A percentile compares a stretch with the other conserved stretches of the same genome.
Evolutionary conservation across 164 flowering plant species (phyloP).

Genomic region (Stephania japonica): DNA sequence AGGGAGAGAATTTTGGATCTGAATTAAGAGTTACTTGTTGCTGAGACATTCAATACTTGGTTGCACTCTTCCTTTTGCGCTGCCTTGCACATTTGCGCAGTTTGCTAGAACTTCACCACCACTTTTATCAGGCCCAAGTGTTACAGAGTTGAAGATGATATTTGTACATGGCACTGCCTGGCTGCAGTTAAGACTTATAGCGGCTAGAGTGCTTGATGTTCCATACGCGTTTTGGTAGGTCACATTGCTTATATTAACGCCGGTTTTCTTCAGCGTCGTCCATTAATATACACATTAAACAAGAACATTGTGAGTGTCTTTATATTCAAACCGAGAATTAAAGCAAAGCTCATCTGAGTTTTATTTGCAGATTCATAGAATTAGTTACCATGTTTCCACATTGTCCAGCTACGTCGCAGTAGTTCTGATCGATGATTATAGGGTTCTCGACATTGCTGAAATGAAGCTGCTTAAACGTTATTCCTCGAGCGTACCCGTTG

Average conservation of each 20-base stretch:
- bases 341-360: too few relatives aligned
- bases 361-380: too few relatives aligned
- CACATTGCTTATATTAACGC: conserved; percentile 38
- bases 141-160: neutral
- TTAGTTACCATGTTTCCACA: neutral
- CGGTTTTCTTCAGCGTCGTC: conserved; percentile 12
- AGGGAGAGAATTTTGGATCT: too few relatives aligned
- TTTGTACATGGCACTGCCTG: neutral
- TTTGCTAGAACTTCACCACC: neutral
- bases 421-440: conserved; percentile 54
- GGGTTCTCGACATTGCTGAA: conserved; percentile 36
- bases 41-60: too few relatives aligned
- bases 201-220: neutral
- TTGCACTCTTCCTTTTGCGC: too few relatives aligned
- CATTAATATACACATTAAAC: neutral
- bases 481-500: conserved; percentile 29
- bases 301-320: neutral
- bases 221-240: conserved; percentile 12
- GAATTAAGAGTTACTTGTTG: too few relatives aligned
- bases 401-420: conserved; percentile 19
- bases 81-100: neutral
- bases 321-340: too few relatives aligned
- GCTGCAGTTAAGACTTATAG: conserved; percentile 4
- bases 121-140: neutral
- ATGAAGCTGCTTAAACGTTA: conserved; percentile 28